Conservation (phyloP, 2,329 filamentous ascomycete species). For the Chrysoporthe deuterocubensis region DNA sequence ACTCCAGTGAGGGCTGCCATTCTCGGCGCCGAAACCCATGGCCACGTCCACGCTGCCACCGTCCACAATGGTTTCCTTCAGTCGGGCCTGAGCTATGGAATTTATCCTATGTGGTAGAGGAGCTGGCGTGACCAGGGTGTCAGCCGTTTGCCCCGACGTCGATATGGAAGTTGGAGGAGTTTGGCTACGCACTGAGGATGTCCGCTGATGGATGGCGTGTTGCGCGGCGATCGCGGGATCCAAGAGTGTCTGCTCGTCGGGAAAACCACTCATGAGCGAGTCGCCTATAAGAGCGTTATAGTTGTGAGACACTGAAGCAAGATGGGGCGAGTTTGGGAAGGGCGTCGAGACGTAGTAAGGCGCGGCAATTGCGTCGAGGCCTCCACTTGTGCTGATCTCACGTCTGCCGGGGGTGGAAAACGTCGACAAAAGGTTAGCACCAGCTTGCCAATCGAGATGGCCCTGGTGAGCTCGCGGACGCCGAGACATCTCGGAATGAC, state of each 20-base stretch:
- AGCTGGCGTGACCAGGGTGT: slow-evolving; percentile 53
- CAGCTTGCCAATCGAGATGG: slow-evolving; percentile 38
- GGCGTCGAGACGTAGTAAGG: slow-evolving; percentile 36
- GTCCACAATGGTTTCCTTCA: slow-evolving; percentile 45
- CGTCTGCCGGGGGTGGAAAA: slow-evolving; percentile 31
- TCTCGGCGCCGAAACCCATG: slow-evolving; percentile 9
- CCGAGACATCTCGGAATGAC: slow-evolving; percentile 46
- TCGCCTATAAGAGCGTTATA: slow-evolving; percentile 43
- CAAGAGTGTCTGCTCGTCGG: slow-evolving; percentile 37
- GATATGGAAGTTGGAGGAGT: slow-evolving; percentile 50
- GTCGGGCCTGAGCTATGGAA: slow-evolving; percentile 44
- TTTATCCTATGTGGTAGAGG: slow-evolving; percentile 43
- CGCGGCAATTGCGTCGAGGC: slow-evolving; percentile 35
- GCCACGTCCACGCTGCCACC: slow-evolving; percentile 14
- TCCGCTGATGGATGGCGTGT: slow-evolving; percentile 40
- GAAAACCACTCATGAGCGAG: slow-evolving; percentile 41
- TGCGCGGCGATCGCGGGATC: slow-evolving; percentile 23
- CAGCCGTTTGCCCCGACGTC: slow-evolving; percentile 50
- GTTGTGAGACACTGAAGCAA: slow-evolving; percentile 36
- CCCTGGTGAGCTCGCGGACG: slow-evolving; percentile 34
- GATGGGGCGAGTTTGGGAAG: slow-evolving; percentile 36
- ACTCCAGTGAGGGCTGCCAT: slow-evolving; percentile 21
- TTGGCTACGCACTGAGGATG: slow-evolving; percentile 53
- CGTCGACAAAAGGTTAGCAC: slow-evolving; percentile 34
- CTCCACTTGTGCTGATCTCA: slow-evolving; percentile 27